Conservation (phyloP, 2,329 filamentous ascomycete species). For the Xylariaceae sp. region DNA sequence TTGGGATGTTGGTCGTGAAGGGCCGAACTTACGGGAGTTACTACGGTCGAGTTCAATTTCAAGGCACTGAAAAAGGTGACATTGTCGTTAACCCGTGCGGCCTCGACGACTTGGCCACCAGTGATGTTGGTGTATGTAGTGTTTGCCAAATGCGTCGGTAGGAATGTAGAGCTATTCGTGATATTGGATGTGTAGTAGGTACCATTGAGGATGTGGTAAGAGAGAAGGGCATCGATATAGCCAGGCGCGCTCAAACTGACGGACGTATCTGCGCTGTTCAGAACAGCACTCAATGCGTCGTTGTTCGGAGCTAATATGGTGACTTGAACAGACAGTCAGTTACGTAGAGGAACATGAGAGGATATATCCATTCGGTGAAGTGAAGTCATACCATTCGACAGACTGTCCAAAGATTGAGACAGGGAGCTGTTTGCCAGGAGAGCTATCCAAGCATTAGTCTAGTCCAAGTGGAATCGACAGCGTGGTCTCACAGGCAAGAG, state of each 20-base stretch:
- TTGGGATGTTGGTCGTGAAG: neutral
- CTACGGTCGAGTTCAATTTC: conserved; percentile 46
- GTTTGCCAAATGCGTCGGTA: conserved; percentile 47
- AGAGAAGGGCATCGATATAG: conserved; percentile 43
- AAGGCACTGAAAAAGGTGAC: conserved; percentile 53
- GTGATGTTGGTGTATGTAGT: conserved; percentile 55
- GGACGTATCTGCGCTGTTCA: conserved; percentile 33
- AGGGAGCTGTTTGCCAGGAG: conserved; percentile 9
- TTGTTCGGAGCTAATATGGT: conserved; percentile 60
- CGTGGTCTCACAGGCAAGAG: conserved; percentile 15
- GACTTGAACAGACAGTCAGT: conserved; percentile 27
- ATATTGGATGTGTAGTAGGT: conserved; percentile 36
- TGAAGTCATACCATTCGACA: too few relatives aligned
- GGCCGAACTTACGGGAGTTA: conserved; percentile 42
- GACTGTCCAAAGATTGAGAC: neutral
- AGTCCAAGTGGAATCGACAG: too few relatives aligned
- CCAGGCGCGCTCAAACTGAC: conserved; percentile 21
- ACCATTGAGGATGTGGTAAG: conserved; percentile 59
- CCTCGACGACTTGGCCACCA: conserved; percentile 56
- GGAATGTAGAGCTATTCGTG: conserved; percentile 31
- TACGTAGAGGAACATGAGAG: too few relatives aligned
- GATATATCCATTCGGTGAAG: too few relatives aligned
- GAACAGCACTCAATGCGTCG: conserved; percentile 40
- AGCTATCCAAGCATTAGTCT: conserved; percentile 10
- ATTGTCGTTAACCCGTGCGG: conserved; percentile 37